Evolutionary conservation across 768 basidiomycete genomes (phyloP), one percentile per base, ranked within the genome.

Genomic region (Pholiota molesta): DNA sequence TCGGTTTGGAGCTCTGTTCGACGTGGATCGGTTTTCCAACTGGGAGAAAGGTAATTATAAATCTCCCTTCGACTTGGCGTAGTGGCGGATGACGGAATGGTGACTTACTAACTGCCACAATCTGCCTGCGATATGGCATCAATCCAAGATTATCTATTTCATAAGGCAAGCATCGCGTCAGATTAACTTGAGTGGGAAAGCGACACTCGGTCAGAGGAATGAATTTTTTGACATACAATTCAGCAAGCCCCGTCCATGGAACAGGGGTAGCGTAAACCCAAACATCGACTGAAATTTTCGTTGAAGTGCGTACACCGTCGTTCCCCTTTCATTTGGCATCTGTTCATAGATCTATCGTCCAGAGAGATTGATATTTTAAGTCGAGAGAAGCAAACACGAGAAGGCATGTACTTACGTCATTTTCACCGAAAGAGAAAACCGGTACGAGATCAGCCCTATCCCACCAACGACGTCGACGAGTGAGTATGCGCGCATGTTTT

Each of bases 391-490:
- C 35, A 14, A 14, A 11, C 10, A 39, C 5, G 31, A 53, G 26
- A 19, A 16, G 7, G 31, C 42, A 37, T 8, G 14, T 9, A 81
- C 86, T 70, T 63, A 96, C 96, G 74, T 99, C 97, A 72, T 99
- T 99, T 79, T 99, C 97, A 13, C 97, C 97, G 68, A 99, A 99
- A 5, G 94, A 96, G 71, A 99, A 99, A 3, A 98, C 96, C 0
- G 97, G 97, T 0, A 99, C 97, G 11, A 99, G 81, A 69, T 96
- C 94, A 40, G 97, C 97, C 57, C 95, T 95, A 65, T 14, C 52
- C 23, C 57, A 39, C 11, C 35, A 14, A 37, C 5, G n/a, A 14
- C 11, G n/a, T 11, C n/a, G 23, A 26, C 5, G 11, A 10, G 13
- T 49, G 21, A 49, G 21, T 26, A 26, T 13, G 8, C 47, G 5